phyloP scores from a whole-genome alignment of 2,329 filamentous ascomycete genomes.

The Monosporascus cannonballus region DNA sequence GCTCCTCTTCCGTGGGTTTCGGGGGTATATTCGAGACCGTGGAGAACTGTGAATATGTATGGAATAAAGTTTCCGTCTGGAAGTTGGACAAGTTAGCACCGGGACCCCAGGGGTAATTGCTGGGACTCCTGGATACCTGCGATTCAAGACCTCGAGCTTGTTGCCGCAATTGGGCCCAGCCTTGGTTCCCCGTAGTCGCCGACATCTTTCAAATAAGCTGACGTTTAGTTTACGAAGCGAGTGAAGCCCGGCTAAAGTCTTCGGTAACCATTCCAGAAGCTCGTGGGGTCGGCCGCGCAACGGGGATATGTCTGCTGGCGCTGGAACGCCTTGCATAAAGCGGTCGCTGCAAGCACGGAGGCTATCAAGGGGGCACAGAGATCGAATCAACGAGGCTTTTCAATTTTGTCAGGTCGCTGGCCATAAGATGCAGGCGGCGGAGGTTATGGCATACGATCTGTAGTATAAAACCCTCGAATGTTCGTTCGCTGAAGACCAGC shows the following conservation, averaged over 20 bases:
- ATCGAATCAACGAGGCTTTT: too few relatives aligned
- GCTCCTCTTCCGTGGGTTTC: slow-evolving; percentile 82
- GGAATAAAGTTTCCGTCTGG: slow-evolving; percentile 78
- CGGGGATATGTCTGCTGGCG: too few relatives aligned
- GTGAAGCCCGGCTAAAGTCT: not conserved
- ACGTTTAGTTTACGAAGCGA: not conserved
- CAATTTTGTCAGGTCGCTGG: too few relatives aligned
- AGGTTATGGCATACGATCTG: too few relatives aligned
- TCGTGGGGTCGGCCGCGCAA: not conserved
- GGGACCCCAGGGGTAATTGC: not conserved
- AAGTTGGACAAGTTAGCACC: slow-evolving; percentile 3
- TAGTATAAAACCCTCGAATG: too few relatives aligned
- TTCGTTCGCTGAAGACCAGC: too few relatives aligned
- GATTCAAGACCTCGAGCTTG: slow-evolving; percentile 84
- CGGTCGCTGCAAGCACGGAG: too few relatives aligned
- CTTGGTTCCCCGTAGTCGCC: slow-evolving; percentile 48
- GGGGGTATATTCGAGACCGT: slow-evolving; percentile 70
- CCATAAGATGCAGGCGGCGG: too few relatives aligned
- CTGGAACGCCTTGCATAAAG: too few relatives aligned
- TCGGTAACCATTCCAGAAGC: not conserved
- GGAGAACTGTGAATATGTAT: slow-evolving; percentile 87
- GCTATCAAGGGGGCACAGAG: too few relatives aligned
- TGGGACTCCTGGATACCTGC: slow-evolving; percentile 53
- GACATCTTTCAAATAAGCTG: slow-evolving; percentile 34
- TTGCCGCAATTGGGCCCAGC: slow-evolving; percentile 92